A percentile compares a stretch with the other conserved stretches of the same genome.
Conservation (phyloP, 139 green algal species). For the Bryopsis sp. region DNA sequence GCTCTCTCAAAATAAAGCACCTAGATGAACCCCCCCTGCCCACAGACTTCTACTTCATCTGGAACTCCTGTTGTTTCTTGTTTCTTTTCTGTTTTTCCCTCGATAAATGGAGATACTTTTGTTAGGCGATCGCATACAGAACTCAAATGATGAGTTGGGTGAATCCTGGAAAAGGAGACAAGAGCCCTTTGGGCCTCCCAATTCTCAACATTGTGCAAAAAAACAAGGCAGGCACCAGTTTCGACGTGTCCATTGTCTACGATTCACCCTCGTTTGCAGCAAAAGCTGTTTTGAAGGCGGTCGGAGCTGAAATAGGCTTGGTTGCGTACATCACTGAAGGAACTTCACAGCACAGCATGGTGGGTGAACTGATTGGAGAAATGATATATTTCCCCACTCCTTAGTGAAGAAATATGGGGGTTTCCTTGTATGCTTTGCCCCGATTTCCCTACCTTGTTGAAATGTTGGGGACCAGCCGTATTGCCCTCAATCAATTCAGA, state of each 20-base stretch:
- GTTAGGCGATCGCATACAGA: slow-evolving; percentile 96
- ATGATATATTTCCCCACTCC: too few species aligned
- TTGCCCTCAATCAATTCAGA: too few species aligned
- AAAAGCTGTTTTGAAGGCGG: slow-evolving; percentile 85
- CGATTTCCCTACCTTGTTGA: neutral
- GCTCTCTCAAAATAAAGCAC: too few species aligned
- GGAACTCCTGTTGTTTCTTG: too few species aligned
- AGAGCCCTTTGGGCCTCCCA: slow-evolving; percentile 86
- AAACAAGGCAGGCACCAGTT: slow-evolving; percentile 71
- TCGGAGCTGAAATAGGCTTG: slow-evolving; percentile 90
- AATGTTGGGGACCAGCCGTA: too few species aligned
- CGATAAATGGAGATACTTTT: too few species aligned
- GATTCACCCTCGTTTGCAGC: slow-evolving; percentile 92
- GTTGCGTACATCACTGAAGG: slow-evolving; percentile 99
- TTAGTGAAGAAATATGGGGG: too few species aligned
- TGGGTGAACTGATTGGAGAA: too few species aligned
- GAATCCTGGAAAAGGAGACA: slow-evolving; percentile 92
- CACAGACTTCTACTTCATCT: too few species aligned
- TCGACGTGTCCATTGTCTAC: slow-evolving; percentile 87
- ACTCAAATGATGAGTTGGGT: slow-evolving; percentile 97
- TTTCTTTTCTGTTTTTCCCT: too few species aligned
- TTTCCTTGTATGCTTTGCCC: too few species aligned
- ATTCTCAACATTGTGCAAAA: slow-evolving; percentile 88
- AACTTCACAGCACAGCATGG: slow-evolving; percentile 97
- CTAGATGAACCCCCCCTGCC: too few species aligned